Evolutionary conservation across 768 basidiomycete species (phyloP), one percentile per base, ranked within the genome.

Genomic region (Mycena leptocephala): DNA sequence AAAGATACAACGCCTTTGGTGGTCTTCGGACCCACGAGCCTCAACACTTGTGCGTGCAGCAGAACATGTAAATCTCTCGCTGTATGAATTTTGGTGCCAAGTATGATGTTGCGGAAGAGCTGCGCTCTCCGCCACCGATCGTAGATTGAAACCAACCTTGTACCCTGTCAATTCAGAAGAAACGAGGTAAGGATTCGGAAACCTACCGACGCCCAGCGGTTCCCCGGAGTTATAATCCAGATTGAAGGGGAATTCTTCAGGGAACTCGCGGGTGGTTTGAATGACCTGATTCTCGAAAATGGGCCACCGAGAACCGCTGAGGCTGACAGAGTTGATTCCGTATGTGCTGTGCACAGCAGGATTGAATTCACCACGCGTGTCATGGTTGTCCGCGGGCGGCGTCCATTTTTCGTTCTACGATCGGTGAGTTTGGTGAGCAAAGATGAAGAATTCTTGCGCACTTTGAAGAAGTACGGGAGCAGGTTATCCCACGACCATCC

Each of bases 401-500:
- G 76, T 76, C 74, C 81, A 85, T 46, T 78, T 80, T 77, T 89
- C 88, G 76, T 83, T 83, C 87, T 88, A 22, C 65, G 32, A 22
- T 16, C 16, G 22, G 59, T 16, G n/a, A 63, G 46, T 56, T 43
- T 18, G 32, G 14, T 67, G 46, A 37, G 46, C 6, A 65, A 53
- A 43, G 67, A 16, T 28, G 18, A n/a, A 55, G 3, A 58, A 56
- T 24, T 28, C 16, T 26, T 33, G 33, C 56, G 24, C 28, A 83
- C 85, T 79, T 82, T 85, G 13, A 76, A 59, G 51, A 84, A 78
- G 61, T 83, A 86, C 7, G 82, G 82, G 10, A 80, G 73, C 13
- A 87, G 70, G 16, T 70, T 78, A 24, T 83, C 74, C 86, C 85
- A 87, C 7, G 83, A 81, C 86, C 86, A 87, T 3, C 85, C 84